phyloP scores from a whole-genome alignment of 495 filamentous ascomycete species.

The Hypoxylon intermedium region DNA sequence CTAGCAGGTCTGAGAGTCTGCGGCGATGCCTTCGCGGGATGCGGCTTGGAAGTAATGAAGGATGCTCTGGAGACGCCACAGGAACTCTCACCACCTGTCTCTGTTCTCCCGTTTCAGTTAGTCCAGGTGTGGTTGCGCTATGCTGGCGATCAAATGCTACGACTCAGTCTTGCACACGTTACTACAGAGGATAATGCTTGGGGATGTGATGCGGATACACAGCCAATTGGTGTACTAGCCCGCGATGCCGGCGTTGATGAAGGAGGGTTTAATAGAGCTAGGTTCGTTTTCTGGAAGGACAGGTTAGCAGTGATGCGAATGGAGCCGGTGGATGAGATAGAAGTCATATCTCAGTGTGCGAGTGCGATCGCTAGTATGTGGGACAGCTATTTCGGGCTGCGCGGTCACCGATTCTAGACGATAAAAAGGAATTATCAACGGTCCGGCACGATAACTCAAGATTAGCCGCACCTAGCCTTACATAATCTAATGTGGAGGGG shows the following conservation, averaged over 20 bases:
- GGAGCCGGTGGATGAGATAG: background rate
- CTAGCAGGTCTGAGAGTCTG: background rate
- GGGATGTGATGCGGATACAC: background rate
- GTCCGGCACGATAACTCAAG: background rate
- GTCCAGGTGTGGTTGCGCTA: background rate
- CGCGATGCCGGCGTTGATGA: background rate
- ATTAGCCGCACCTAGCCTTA: constrained; percentile 3
- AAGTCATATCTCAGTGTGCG: background rate
- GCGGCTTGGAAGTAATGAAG: background rate
- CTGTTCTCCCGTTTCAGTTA: background rate
- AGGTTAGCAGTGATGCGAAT: background rate
- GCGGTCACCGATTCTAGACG: too few species aligned
- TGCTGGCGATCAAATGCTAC: background rate
- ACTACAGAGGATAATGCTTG: background rate
- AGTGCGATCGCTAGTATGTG: background rate
- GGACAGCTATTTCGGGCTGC: background rate
- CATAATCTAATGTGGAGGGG: constrained; percentile 16
- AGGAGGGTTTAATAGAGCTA: background rate
- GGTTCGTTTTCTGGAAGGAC: background rate
- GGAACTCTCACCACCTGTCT: background rate
- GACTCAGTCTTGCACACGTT: background rate
- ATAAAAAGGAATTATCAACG: too few species aligned
- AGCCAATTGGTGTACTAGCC: background rate
- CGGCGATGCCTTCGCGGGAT: background rate
- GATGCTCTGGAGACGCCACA: background rate